Evolutionary conservation across 2,329 filamentous ascomycete genomes (phyloP).

Genomic region (Arachnomyces sp.): DNA sequence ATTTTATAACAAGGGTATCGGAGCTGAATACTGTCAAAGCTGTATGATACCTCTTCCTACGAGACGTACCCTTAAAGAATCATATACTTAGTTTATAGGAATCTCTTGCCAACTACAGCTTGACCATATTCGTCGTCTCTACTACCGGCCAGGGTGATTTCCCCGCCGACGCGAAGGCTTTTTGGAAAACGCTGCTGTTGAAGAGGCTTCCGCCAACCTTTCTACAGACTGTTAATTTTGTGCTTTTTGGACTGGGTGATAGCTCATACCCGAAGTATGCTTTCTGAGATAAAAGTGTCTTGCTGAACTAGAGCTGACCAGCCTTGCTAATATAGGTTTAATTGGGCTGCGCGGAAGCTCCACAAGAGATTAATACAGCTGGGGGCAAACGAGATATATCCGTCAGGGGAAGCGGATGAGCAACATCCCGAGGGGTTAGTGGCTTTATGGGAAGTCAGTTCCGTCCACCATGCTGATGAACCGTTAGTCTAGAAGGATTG

Average conservation of each 20-base stretch:
- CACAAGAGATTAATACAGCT: constrained; percentile 77
- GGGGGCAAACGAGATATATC: constrained; percentile 68
- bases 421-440: constrained; percentile 83
- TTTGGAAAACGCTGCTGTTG: constrained; percentile 80
- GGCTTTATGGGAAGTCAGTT: background rate
- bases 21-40: constrained; percentile 71
- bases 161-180: constrained; percentile 69
- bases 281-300: background rate
- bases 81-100: constrained; percentile 18
- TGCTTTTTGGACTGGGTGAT: constrained; percentile 86
- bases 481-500: constrained; percentile 64
- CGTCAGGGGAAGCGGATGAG: constrained; percentile 81
- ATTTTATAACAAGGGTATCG: constrained; percentile 66
- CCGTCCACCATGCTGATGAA: constrained; percentile 2
- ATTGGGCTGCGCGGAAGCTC: constrained; percentile 85
- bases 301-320: constrained; percentile 8
- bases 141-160: constrained; percentile 94
- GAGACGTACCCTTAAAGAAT: background rate
- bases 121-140: constrained; percentile 67
- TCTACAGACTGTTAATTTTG: constrained; percentile 63
- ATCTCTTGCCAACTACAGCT: constrained; percentile 26
- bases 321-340: constrained; percentile 54
- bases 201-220: constrained; percentile 68
- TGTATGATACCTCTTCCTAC: constrained; percentile 45
- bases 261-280: constrained; percentile 83